Conservation (phyloP, 441 rosid genomes). For the Gossypium gossypioides region DNA sequence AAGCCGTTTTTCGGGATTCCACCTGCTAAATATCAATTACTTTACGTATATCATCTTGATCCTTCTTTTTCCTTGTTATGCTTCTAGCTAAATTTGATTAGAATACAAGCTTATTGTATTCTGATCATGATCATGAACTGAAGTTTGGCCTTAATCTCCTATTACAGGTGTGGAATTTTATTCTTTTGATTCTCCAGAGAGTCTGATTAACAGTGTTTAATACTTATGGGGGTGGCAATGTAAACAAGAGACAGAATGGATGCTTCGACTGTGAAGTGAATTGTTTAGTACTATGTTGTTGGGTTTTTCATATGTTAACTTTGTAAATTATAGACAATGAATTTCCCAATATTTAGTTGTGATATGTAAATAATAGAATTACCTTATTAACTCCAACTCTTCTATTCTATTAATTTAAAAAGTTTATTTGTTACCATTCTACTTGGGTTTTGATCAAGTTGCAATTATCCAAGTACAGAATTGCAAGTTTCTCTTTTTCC, state of each 20-base stretch:
- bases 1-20: background rate
- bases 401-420: conserved; percentile 11
- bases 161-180: conserved; percentile 33
- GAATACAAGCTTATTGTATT: background rate
- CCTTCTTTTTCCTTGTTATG: background rate
- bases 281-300: conserved; percentile 18
- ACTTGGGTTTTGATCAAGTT: background rate
- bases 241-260: conserved; percentile 19
- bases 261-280: conserved; percentile 19
- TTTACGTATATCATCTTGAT: background rate
- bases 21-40: background rate
- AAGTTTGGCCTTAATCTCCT: background rate
- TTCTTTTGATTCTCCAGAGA: conserved; percentile 33
- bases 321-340: conserved; percentile 29
- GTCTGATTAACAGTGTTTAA: conserved; percentile 26
- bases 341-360: conserved; percentile 17
- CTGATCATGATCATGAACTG: background rate
- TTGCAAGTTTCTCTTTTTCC: too few species aligned
- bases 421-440: conserved; percentile 1
- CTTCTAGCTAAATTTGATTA: background rate
- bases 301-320: conserved; percentile 15
- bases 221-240: conserved; percentile 24
- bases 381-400: background rate
- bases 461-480: too few species aligned
- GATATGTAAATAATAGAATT: conserved; percentile 30